phyloP scores from a whole-genome alignment of 768 basidiomycete genomes.

The Mycena belliarum region DNA sequence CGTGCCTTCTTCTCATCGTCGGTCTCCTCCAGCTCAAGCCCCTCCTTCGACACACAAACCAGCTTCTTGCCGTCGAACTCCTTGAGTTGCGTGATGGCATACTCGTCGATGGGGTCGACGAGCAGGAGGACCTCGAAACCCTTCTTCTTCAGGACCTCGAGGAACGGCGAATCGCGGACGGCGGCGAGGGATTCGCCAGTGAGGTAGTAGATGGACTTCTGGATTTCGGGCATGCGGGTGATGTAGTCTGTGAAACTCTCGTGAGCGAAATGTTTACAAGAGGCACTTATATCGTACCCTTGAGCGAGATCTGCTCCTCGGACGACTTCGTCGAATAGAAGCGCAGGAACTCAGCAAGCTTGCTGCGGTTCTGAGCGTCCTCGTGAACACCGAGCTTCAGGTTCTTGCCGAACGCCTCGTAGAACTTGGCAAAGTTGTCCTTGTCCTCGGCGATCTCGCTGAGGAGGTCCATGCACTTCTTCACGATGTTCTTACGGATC shows the following conservation, averaged over 20 bases:
- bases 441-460: constrained; percentile 98
- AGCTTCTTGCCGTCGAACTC: constrained; percentile 99
- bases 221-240: constrained; percentile 98
- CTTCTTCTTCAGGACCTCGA: constrained; percentile 99
- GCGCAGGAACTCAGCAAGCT: constrained; percentile 98
- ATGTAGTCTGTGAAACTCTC: constrained; percentile 75
- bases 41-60: constrained; percentile 97
- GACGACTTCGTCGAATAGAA: constrained; percentile 94
- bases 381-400: constrained; percentile 99
- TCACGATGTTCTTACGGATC: constrained; percentile 98
- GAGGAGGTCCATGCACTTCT: constrained; percentile 95
- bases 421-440: constrained; percentile 97
- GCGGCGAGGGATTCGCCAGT: constrained; percentile 96
- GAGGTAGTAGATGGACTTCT: constrained; percentile 99
- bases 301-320: constrained; percentile 91
- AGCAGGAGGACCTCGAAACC: constrained; percentile 97
- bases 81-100: constrained; percentile 97
- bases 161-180: constrained; percentile 94
- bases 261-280: neutral
- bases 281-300: constrained; percentile 53
- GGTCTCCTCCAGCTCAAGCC: constrained; percentile 98
- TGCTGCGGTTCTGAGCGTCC: constrained; percentile 97
- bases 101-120: constrained; percentile 98
- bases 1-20: constrained; percentile 94
- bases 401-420: constrained; percentile 99